Percentiles rank a stretch among this genome's conserved stretches.
Conservation (phyloP, 192 early-diverging fungal species). For the Mortierella claussenii region DNA sequence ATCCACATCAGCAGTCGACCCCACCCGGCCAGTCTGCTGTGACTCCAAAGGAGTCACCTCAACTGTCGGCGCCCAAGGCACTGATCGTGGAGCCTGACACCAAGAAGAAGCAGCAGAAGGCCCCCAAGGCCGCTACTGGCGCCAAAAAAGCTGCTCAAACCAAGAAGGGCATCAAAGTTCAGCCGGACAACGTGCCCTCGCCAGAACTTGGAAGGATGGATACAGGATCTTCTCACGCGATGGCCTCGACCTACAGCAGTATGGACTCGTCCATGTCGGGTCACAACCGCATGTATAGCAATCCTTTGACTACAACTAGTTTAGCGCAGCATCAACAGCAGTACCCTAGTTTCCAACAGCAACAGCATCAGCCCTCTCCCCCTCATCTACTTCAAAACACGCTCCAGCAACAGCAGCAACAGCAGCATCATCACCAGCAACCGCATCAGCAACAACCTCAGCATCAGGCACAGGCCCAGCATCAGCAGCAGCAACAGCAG, state of each 20-base stretch:
- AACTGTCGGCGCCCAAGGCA: constrained; percentile 36
- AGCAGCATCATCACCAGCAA: constrained; percentile 27
- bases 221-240: constrained; percentile 18
- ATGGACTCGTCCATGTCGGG: constrained; percentile 30
- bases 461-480: constrained; percentile 5
- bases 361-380: constrained; percentile 38
- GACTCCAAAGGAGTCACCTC: constrained; percentile 48
- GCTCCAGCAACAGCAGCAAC: constrained; percentile 37
- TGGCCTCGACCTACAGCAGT: constrained; percentile 29
- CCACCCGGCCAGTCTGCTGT: constrained; percentile 42
- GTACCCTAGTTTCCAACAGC: constrained; percentile 48
- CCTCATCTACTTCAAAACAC: constrained; percentile 29
- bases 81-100: constrained; percentile 31
- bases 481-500: constrained; percentile 23
- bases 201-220: constrained; percentile 24
- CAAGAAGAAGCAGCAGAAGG: constrained; percentile 45
- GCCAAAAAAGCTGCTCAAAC: constrained; percentile 31
- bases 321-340: constrained; percentile 51
- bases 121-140: constrained; percentile 27
- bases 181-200: constrained; percentile 32
- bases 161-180: constrained; percentile 32
- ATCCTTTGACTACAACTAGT: constrained; percentile 22
- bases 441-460: constrained; percentile 20
- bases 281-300: constrained; percentile 43
- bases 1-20: constrained; percentile 43